Base-by-base conservation (phyloP, 1,284 basidiomycete species). In the Bondarzewia mesenterica region DNA sequence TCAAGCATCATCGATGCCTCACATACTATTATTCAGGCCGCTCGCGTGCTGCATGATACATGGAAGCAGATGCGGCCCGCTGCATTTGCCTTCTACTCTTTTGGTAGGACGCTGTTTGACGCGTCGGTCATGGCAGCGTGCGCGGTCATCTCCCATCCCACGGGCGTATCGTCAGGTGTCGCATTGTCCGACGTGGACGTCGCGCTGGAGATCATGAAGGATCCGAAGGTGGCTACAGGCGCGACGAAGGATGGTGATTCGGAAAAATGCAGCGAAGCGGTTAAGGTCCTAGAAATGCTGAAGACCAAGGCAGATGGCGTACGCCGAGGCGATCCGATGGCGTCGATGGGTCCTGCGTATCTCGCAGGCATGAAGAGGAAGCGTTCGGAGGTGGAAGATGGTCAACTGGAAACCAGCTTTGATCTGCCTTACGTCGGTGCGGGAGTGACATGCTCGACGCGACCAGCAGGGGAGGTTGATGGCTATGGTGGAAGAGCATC, bases 111-210 rank as follows among this genome's bases (percentile, higher is more conserved):
- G 15, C 60, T 87, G 23, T 77, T 83, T 57, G 80, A 82, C 52
- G 77, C 84, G 0, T 72, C 78, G 2, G 72, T 83, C 14, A 70
- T 80, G 12, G 79, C 78, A 53, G 78, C 78, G 4, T 76, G 82
- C 56, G 72, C 75, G 10, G 74, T 74, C 43, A 69, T 82, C 50
- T 74, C 70, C 48, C 71, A 76, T 42, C 75, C 78, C 4, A 61
- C 57, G 16, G 69, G 68, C 27, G 63, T 78, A 36, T 70, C 72
- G 53, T 74, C 72, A 1, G 62, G 60, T 5, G 67, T 69, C 15
- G 74, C 79, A 36, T 57, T 76, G 55, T 73, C 76, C 42, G 74
- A 76, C 54, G 66, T 80, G 12, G 56, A 57, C 12, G 58, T 62
- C n/a, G 80, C 77, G 1, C 58, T 82, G 25, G 73, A 74, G 14